phyloP scores from a whole-genome alignment of 2,329 filamentous ascomycete species.

The Sclerotiophoma versabilis region DNA sequence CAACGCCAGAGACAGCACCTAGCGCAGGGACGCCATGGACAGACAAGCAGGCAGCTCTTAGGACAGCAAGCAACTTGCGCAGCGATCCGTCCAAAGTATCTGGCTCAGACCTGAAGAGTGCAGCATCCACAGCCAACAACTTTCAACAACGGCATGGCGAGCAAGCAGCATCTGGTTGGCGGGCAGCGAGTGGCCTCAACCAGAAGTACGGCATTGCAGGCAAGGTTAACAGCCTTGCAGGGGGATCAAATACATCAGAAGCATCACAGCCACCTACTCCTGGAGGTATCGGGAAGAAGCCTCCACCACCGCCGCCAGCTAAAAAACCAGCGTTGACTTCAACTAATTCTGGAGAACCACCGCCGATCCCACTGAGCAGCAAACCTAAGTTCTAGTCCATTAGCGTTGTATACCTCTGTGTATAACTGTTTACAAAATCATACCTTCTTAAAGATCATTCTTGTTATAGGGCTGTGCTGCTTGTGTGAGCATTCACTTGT shows the following conservation, averaged over 20 bases:
- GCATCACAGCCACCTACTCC: conserved; percentile 36
- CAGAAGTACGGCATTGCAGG: conserved; percentile 67
- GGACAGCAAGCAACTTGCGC: conserved; percentile 66
- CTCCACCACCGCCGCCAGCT: conserved; percentile 63
- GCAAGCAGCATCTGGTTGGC: conserved; percentile 67
- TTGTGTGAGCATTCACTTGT: too few species aligned
- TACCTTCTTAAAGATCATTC: too few species aligned
- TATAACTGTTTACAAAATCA: too few species aligned
- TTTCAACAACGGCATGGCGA: conserved; percentile 75
- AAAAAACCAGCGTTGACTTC: conserved; percentile 61
- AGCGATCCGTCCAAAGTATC: conserved; percentile 69
- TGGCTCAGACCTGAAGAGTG: conserved; percentile 63
- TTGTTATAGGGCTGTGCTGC: too few species aligned
- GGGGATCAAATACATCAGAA: conserved; percentile 31
- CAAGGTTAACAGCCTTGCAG: conserved; percentile 54
- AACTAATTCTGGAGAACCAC: conserved; percentile 51
- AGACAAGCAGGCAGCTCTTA: conserved; percentile 67
- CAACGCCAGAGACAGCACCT: conserved; percentile 40
- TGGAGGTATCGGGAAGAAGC: conserved; percentile 57
- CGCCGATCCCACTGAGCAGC: conserved; percentile 64
- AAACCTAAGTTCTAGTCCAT: conserved; percentile 56
- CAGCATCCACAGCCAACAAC: conserved; percentile 69
- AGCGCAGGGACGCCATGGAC: conserved; percentile 66
- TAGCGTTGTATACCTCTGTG: background rate
- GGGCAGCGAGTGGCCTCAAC: conserved; percentile 64